Base-by-base conservation (phyloP, 2,329 filamentous ascomycete genomes). In the Colletotrichum tabaci region DNA sequence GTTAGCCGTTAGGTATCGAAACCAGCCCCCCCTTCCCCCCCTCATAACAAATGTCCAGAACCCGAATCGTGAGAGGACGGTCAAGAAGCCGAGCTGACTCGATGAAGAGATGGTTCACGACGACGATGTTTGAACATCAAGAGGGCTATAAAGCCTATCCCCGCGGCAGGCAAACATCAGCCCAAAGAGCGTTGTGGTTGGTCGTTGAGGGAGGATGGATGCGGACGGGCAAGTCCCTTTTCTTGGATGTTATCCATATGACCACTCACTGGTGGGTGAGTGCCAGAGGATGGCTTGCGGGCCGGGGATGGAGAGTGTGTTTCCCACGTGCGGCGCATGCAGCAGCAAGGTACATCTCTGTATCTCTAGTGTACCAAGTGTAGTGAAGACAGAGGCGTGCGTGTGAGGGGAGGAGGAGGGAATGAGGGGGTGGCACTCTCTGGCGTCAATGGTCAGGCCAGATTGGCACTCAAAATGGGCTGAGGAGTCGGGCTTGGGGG, bases 301-400 rank as follows among this genome's bases (percentile, higher is more conserved):
- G 47, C 42, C 42, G 70, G 35, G 66, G 56, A 26, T 50, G 47
- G 26, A 12, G 61, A 12, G 61, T 38, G 35, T 21, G 66, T 66
- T 42, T 66, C 66, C 70, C 70, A 72, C 70, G 66, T 72, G 70
- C 70, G 40, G 35, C 44, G 42, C 66, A 72, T 72, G 70, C 70
- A 56, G 55, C 23, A 61, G 21, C 50, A 63, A 23, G 44, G 57
- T 30, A 58, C 67, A 44, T 23, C 44, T 50, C 46, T 47, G 30
- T 35, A 30, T 50, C 46, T 47, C n/a, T 35, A 30, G 26, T 30
- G 5, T 30, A 30, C 26, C 26, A 30, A 30, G 26, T 30, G 5
- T 30, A 35, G 58, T 35, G 49, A 46, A n/a, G 13, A 26, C 26
- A 30, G 30, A 40, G 10, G 42, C 57, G 50, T 10, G 21, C 35